Evolutionary conservation across 2,329 filamentous ascomycete genomes (phyloP).

Genomic region (Coccinonectria pachysandricola): DNA sequence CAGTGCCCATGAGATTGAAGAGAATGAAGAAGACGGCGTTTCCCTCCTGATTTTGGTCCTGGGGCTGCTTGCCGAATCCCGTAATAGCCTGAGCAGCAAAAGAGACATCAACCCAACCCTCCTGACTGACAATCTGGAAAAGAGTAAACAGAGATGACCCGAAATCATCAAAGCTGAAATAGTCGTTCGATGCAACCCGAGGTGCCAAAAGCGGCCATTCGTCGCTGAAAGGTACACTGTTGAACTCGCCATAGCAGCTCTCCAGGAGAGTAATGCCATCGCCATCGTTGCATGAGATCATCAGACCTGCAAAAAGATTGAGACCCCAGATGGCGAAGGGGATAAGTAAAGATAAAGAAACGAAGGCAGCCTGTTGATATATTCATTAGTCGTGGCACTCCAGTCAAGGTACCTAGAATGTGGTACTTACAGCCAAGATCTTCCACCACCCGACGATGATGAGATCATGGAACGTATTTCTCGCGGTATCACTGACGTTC

Average conservation of each 20-base stretch:
- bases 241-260: constrained; percentile 79
- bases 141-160: constrained; percentile 89
- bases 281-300: constrained; percentile 63
- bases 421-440: constrained; percentile 65
- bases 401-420: neutral
- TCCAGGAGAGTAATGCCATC: constrained; percentile 47
- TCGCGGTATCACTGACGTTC: constrained; percentile 91
- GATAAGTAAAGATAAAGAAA: constrained; percentile 86
- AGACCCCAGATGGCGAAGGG: constrained; percentile 95
- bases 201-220: constrained; percentile 77
- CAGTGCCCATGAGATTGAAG: constrained; percentile 92
- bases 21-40: constrained; percentile 92
- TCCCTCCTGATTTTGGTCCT: constrained; percentile 57
- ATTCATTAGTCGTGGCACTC: constrained; percentile 1
- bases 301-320: constrained; percentile 79
- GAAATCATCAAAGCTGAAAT: constrained; percentile 90
- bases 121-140: constrained; percentile 97
- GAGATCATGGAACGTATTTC: constrained; percentile 93
- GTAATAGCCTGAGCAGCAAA: constrained; percentile 75
- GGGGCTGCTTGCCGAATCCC: constrained; percentile 63
- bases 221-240: constrained; percentile 59
- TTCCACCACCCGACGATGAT: constrained; percentile 94
- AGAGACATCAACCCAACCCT: constrained; percentile 95
- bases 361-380: constrained; percentile 58
- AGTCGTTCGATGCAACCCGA: constrained; percentile 69